Conservation (phyloP, 495 filamentous ascomycete species). For the Neurospora sp. region DNA sequence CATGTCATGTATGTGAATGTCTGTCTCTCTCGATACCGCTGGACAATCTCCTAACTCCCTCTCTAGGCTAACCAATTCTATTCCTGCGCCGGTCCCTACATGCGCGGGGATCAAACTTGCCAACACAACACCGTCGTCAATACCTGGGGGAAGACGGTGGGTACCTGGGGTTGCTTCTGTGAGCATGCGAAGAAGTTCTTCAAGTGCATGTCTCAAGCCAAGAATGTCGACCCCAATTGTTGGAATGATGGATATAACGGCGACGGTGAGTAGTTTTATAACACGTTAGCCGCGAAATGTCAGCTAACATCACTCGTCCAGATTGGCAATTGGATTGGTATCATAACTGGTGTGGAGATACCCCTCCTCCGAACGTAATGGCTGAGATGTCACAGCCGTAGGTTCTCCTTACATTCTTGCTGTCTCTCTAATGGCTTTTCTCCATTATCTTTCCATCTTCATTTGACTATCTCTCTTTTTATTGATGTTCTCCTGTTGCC, state of each 20-base stretch:
- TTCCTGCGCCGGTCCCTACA: background rate
- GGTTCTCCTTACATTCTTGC: background rate
- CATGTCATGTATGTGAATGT: background rate
- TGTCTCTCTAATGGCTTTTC: background rate
- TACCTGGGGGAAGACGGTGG: background rate
- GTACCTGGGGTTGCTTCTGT: background rate
- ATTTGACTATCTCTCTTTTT: too few species aligned
- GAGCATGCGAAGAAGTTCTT: background rate
- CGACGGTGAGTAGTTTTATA: background rate
- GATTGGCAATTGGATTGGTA: background rate
- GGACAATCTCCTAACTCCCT: background rate
- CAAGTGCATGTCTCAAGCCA: background rate
- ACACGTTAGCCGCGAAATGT: background rate
- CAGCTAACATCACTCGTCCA: background rate
- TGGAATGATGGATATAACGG: background rate
- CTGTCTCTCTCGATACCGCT: background rate
- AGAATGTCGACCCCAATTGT: background rate
- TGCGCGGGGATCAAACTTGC: background rate
- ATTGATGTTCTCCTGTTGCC: background rate
- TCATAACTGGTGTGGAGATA: background rate
- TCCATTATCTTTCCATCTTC: too few species aligned
- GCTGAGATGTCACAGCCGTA: background rate
- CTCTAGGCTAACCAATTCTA: background rate
- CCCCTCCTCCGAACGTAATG: background rate
- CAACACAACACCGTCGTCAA: too few species aligned